phyloP scores from a whole-genome alignment of 495 filamentous ascomycete genomes.

The Tuber borchii region DNA sequence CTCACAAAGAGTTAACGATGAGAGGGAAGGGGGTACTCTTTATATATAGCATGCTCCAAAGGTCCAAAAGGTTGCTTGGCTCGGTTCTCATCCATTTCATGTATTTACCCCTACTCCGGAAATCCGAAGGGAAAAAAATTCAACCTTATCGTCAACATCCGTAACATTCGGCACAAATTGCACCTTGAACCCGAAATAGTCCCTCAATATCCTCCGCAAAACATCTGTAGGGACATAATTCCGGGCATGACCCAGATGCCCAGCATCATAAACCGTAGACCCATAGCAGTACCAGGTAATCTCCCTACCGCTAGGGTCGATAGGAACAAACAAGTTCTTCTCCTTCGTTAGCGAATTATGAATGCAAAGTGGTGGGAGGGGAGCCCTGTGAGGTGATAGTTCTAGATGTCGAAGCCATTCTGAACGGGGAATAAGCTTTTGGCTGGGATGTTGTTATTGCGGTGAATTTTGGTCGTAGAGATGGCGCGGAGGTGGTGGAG shows the following conservation, averaged over 20 bases:
- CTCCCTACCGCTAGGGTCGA: conserved; percentile 58
- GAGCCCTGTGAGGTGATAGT: too few relatives aligned
- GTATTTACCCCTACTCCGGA: not conserved
- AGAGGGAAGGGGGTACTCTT: conserved; percentile 1
- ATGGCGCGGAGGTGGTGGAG: too few relatives aligned
- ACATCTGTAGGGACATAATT: conserved; percentile 97
- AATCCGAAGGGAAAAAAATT: not conserved
- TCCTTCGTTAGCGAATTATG: conserved; percentile 71
- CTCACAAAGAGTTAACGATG: not conserved
- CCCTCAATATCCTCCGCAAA: conserved; percentile 72
- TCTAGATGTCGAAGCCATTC: too few relatives aligned
- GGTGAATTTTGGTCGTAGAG: too few relatives aligned
- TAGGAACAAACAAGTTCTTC: conserved; percentile 69
- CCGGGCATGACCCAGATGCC: conserved; percentile 81
- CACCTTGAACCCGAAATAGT: conserved; percentile 81
- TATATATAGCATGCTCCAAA: conserved; percentile 20
- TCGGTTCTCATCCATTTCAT: conserved; percentile 47
- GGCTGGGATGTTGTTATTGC: too few relatives aligned
- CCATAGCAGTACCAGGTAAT: conserved; percentile 88
- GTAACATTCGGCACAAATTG: conserved; percentile 96
- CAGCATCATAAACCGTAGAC: conserved; percentile 87
- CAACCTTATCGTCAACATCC: conserved; percentile 83
- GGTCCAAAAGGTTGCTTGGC: conserved; percentile 20
- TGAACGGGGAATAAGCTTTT: too few relatives aligned
- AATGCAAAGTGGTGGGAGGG: too few relatives aligned